Base-by-base conservation (phyloP, 192 early-diverging fungal genomes). In the Coemansia sp. region DNA sequence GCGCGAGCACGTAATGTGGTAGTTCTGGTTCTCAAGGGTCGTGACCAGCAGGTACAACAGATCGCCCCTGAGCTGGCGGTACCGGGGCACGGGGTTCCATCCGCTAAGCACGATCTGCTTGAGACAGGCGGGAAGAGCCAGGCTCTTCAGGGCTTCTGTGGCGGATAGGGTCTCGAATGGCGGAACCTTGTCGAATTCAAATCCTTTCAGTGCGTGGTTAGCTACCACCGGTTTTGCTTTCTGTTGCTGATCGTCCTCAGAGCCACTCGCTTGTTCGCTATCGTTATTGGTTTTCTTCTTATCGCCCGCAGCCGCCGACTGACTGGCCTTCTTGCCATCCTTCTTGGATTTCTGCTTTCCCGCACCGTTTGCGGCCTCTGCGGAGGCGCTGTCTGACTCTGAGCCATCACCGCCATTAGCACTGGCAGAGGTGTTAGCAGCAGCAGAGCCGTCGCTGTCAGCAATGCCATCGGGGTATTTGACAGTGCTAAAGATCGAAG, bases 71-170 rank as follows among this genome's bases (percentile, higher is more conserved):
- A 92, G 80, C 57, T 89, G 87, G 40, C 89, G 87, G 59, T 88
- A 74, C 41, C 87, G 86, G 8, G 94, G 90, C 13, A 93, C 92
- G 23, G 96, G 95, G 76, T 98, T 99, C 96, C 96, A 98, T 32
- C 89, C 87, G 61, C 95, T 97, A 23, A 95, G 69, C 15, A 87
- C 73, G 61, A 99, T 73, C 59, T 87, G 88, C 63, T 89, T 90
- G 61, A 93, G 62, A 59, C 91, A 92, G 69, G 88, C 79, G 8
- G 89, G 88, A 32, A 81, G 67, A 7, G 74, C 75, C 43, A 81
- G 70, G 56, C 81, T 65, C 65, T 86, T 76, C 60, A 87, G 81
- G 37, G 75, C 83, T 40, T 76, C 65, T 11, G 37, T 87, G 85
- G 56, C 89, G 65, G 67, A 92, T 83, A 57, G 86, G 68, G 49